Evolutionary conservation across 2,329 filamentous ascomycete species (phyloP).

Genomic region (Hawksworthiomyces lignivorus): DNA sequence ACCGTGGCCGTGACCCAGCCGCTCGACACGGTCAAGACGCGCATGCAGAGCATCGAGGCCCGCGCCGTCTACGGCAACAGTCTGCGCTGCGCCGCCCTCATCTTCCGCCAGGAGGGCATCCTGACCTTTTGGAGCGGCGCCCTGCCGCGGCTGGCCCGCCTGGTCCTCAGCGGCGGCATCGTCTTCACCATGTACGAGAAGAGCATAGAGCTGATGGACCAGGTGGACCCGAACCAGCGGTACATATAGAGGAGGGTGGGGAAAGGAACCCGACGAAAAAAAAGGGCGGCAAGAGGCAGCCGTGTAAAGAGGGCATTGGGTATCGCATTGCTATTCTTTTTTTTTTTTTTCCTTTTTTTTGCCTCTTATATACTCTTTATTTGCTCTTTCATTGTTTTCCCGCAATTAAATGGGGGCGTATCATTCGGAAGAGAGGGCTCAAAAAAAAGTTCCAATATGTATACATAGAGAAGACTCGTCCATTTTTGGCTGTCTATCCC

Average conservation of each 20-base stretch:
- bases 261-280: background rate
- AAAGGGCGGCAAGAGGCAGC: no score
- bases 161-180: conserved; percentile 90
- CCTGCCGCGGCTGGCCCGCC: conserved; percentile 70
- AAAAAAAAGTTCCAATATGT: no score
- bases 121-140: conserved; percentile 93
- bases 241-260: conserved; percentile 53
- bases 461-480: no score
- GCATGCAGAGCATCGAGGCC: conserved; percentile 95
- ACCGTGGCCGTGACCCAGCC: conserved; percentile 74
- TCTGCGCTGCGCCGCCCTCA: conserved; percentile 70
- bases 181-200: conserved; percentile 99
- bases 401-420: no score
- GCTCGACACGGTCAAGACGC: conserved; percentile 90
- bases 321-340: background rate
- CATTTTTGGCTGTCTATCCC: no score
- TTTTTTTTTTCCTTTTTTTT: conserved; percentile 3
- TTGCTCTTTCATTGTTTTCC: no score
- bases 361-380: no score
- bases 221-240: conserved; percentile 70
- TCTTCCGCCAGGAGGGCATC: conserved; percentile 83
- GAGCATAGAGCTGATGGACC: conserved; percentile 80
- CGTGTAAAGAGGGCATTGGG: no score
- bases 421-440: no score
- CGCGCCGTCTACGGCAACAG: conserved; percentile 76